Evolutionary conservation across 2,329 filamentous ascomycete genomes (phyloP).

Genomic region (Fusarium sp.): DNA sequence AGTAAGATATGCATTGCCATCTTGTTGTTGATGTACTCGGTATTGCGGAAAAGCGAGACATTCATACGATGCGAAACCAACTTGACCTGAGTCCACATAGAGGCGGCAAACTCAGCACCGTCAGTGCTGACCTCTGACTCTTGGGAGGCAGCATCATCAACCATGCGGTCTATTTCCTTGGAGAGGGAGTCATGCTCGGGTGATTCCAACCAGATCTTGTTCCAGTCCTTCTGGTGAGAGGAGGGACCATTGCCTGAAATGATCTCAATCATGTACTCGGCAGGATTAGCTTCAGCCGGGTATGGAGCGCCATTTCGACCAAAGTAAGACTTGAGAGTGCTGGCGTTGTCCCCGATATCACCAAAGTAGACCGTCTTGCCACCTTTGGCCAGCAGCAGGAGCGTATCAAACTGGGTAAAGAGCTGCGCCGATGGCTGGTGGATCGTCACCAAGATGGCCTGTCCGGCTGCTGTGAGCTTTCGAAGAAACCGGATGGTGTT

Average conservation of each 20-base stretch:
- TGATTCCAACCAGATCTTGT: slow-evolving; percentile 76
- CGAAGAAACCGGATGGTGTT: slow-evolving; percentile 74
- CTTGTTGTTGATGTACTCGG: slow-evolving; percentile 75
- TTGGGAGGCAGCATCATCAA: slow-evolving; percentile 64
- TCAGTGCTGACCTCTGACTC: slow-evolving; percentile 57
- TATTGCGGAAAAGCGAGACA: slow-evolving; percentile 73
- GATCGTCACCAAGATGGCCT: slow-evolving; percentile 76
- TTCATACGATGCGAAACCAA: slow-evolving; percentile 74
- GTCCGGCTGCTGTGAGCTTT: slow-evolving; percentile 75
- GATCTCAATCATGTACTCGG: slow-evolving; percentile 79
- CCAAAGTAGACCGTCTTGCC: slow-evolving; percentile 77
- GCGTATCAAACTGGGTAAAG: slow-evolving; percentile 74
- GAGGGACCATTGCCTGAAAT: slow-evolving; percentile 62
- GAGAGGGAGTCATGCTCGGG: slow-evolving; percentile 67
- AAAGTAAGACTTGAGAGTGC: slow-evolving; percentile 72
- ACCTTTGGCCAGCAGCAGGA: slow-evolving; percentile 72
- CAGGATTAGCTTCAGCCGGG: slow-evolving; percentile 73
- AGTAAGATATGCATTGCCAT: slow-evolving; percentile 66
- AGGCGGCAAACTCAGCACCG: slow-evolving; percentile 78
- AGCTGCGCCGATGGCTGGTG: slow-evolving; percentile 76
- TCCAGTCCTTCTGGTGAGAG: slow-evolving; percentile 66
- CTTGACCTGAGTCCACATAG: slow-evolving; percentile 72
- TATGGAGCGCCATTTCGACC: slow-evolving; percentile 73
- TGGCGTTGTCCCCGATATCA: slow-evolving; percentile 69
- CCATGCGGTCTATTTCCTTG: slow-evolving; percentile 73